Evolutionary conservation across 2,329 filamentous ascomycete genomes (phyloP).

Genomic region (Microsporum canis): DNA sequence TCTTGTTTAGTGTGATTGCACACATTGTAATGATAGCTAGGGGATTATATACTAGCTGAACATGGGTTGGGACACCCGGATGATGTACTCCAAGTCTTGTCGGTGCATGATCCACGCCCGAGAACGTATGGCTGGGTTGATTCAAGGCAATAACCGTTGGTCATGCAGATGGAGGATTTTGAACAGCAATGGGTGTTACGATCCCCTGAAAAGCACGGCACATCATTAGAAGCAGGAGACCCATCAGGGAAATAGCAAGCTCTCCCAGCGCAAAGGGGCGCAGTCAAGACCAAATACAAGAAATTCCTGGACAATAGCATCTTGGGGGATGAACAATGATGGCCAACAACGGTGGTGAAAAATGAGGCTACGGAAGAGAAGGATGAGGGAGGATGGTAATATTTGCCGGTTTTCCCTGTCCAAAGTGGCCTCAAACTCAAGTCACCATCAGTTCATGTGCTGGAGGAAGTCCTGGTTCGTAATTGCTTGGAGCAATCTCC

Average conservation of each 20-base stretch:
- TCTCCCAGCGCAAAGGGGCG: neutral
- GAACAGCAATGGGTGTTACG: constrained; percentile 21
- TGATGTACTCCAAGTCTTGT: constrained; percentile 19
- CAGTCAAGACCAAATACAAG: neutral
- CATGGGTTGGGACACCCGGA: constrained; percentile 17
- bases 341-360: neutral
- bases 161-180: constrained; percentile 18
- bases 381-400: neutral
- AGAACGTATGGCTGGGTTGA: constrained; percentile 18
- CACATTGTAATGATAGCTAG: neutral
- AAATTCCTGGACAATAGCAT: neutral
- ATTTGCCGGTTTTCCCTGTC: neutral
- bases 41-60: constrained; percentile 3
- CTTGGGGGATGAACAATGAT: neutral
- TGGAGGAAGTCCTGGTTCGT: neutral
- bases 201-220: constrained; percentile 19
- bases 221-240: constrained; percentile 11
- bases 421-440: neutral
- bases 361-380: neutral
- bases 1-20: neutral
- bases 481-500: neutral
- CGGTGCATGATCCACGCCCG: constrained; percentile 22
- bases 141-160: constrained; percentile 23
- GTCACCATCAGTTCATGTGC: neutral
- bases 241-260: constrained; percentile 24